phyloP scores from a whole-genome alignment of 1,284 basidiomycete species.

The Xerocomus cyaneibrunnescens region DNA sequence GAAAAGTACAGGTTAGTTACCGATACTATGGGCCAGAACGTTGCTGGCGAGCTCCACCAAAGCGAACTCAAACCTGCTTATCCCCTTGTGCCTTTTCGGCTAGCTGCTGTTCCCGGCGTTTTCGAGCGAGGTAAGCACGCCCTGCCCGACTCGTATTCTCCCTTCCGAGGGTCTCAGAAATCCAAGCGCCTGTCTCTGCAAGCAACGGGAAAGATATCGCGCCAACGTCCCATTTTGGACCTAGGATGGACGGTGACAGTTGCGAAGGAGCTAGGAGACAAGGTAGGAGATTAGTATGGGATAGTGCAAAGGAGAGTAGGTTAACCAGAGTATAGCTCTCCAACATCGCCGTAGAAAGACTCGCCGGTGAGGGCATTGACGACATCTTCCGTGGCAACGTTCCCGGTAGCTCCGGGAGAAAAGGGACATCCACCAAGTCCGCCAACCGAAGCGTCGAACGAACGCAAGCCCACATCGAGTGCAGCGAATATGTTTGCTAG shows the following conservation, averaged over 20 bases:
- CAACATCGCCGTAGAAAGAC: slow-evolving; percentile 17
- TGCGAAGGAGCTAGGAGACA: slow-evolving; percentile 7
- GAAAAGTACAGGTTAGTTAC: too few relatives aligned
- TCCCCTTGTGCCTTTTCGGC: slow-evolving; percentile 22
- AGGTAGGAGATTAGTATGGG: neutral
- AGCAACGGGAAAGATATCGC: slow-evolving; percentile 64
- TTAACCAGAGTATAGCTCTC: slow-evolving; percentile 26
- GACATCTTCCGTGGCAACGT: slow-evolving; percentile 89
- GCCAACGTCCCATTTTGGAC: slow-evolving; percentile 59
- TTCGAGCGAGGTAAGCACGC: slow-evolving; percentile 66
- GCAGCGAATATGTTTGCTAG: slow-evolving; percentile 71
- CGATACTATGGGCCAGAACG: neutral
- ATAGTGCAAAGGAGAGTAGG: neutral
- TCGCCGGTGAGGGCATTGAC: slow-evolving; percentile 75
- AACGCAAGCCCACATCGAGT: slow-evolving; percentile 62
- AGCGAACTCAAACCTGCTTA: slow-evolving; percentile 7
- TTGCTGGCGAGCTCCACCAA: neutral
- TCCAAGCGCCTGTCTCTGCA: slow-evolving; percentile 80
- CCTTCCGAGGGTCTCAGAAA: slow-evolving; percentile 65
- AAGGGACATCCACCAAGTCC: slow-evolving; percentile 95
- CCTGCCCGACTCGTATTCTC: slow-evolving; percentile 81
- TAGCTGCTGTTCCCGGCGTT: slow-evolving; percentile 36
- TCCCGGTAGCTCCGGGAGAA: slow-evolving; percentile 93
- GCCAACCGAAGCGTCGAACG: slow-evolving; percentile 74
- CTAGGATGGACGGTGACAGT: neutral